Evolutionary conservation across 805 yeast species (phyloP).

Genomic region (Saturnispora sanitii): DNA sequence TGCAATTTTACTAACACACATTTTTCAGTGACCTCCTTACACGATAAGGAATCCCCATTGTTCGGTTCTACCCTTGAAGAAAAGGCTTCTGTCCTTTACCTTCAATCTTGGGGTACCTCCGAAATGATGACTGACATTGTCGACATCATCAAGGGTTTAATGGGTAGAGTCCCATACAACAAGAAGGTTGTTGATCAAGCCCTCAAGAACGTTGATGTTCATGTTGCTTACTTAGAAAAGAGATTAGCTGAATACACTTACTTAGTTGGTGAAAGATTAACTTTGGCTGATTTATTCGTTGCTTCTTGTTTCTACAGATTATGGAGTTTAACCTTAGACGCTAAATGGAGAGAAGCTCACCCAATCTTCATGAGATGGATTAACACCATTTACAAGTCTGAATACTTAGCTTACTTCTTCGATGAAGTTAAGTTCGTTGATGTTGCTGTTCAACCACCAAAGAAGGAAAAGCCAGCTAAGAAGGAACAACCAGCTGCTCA

Average conservation of each 20-base stretch:
- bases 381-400: conserved; percentile 34
- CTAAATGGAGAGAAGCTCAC: conserved; percentile 40
- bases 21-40: conserved; percentile 34
- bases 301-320: conserved; percentile 39
- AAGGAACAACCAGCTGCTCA: conserved; percentile 24
- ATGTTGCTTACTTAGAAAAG: conserved; percentile 45
- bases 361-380: conserved; percentile 48
- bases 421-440: conserved; percentile 49
- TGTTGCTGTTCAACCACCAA: conserved; percentile 55
- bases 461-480: conserved; percentile 62
- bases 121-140: conserved; percentile 47
- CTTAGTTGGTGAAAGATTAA: conserved; percentile 38
- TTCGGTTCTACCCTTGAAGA: conserved; percentile 56
- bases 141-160: conserved; percentile 46
- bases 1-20: conserved; percentile 15
- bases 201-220: conserved; percentile 29
- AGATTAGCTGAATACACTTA: conserved; percentile 35
- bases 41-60: conserved; percentile 34
- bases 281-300: conserved; percentile 36
- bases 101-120: conserved; percentile 68
- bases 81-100: conserved; percentile 57
- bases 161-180: conserved; percentile 67
- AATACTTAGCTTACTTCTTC: conserved; percentile 38
- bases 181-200: conserved; percentile 41
- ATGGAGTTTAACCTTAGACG: conserved; percentile 37